phyloP scores from a whole-genome alignment of 176 grass and related monocot genomes.

The Aegilops longissima region DNA sequence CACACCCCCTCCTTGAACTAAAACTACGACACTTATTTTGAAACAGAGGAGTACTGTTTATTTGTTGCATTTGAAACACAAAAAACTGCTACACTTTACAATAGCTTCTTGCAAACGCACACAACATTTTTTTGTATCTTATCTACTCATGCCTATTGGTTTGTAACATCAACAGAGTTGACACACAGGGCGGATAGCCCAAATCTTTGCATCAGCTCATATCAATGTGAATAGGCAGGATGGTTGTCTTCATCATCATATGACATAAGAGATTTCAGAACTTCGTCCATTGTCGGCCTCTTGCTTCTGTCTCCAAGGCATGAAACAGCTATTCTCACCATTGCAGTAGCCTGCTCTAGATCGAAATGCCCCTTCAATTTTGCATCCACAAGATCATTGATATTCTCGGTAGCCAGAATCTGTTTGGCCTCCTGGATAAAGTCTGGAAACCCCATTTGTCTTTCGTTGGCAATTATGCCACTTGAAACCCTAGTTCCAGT shows the following conservation, averaged over 20 bases:
- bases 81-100: slow-evolving; percentile 16
- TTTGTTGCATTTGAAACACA: background rate
- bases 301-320: slow-evolving; percentile 60
- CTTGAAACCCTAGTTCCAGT: slow-evolving; percentile 52
- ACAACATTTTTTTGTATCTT: background rate
- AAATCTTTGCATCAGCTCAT: background rate
- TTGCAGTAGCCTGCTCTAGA: slow-evolving; percentile 35
- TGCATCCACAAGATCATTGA: slow-evolving; percentile 47
- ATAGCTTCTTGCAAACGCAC: background rate
- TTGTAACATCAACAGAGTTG: background rate
- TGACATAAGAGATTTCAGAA: slow-evolving; percentile 48
- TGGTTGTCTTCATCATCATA: slow-evolving; percentile 39
- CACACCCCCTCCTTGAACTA: background rate
- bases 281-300: slow-evolving; percentile 62
- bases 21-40: too few species aligned
- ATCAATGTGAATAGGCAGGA: slow-evolving; percentile 47
- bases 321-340: slow-evolving; percentile 42
- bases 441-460: slow-evolving; percentile 6
- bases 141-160: background rate
- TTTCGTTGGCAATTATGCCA: slow-evolving; percentile 17
- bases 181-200: background rate
- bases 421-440: slow-evolving; percentile 38
- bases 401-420: slow-evolving; percentile 22
- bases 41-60: background rate
- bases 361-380: slow-evolving; percentile 42